Percentiles rank a stretch among this genome's conserved stretches.
These are phyloP conservation scores for Ampelomyces quisqualis DNA, from an alignment of 2,329 filamentous ascomycete genomes.

Conservation along the genomic window DNA sequence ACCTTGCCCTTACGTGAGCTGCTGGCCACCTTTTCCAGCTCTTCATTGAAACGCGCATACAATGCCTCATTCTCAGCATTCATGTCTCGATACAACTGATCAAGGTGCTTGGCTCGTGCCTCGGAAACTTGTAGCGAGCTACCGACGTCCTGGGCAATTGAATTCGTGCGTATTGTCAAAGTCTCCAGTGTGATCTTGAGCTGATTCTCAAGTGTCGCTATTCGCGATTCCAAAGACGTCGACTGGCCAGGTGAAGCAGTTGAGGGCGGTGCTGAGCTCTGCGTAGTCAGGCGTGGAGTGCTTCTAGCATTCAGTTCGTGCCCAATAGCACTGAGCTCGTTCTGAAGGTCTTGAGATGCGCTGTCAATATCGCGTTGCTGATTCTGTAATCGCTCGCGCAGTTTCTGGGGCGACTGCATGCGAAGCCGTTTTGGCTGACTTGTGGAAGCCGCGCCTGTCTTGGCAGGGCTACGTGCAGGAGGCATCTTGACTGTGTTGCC, in stretches of 20 bases:
- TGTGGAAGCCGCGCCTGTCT: slow-evolving; percentile 19
- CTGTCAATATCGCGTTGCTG: slow-evolving; percentile 74
- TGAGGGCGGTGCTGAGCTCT: slow-evolving; percentile 31
- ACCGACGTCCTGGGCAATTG: slow-evolving; percentile 70
- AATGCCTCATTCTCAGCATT: slow-evolving; percentile 90
- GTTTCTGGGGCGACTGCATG: slow-evolving; percentile 64
- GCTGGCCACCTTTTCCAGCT: slow-evolving; percentile 79
- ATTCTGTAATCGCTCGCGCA: slow-evolving; percentile 78
- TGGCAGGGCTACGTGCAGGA: slow-evolving; percentile 40
- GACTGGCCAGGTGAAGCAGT: slow-evolving; percentile 17
- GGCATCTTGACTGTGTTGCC: slow-evolving; percentile 62
- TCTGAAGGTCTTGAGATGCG: slow-evolving; percentile 67
- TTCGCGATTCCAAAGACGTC: slow-evolving; percentile 53
- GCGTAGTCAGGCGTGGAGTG: slow-evolving; percentile 36
- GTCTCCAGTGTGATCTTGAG: slow-evolving; percentile 53
- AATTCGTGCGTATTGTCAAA: slow-evolving; percentile 35
- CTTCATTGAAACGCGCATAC: slow-evolving; percentile 90
- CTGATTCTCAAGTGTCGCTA: slow-evolving; percentile 67
- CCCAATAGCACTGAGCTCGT: slow-evolving; percentile 76
- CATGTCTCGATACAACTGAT: slow-evolving; percentile 84
- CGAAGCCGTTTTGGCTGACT: slow-evolving; percentile 34
- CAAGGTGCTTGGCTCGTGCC: slow-evolving; percentile 75
- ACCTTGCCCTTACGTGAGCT: slow-evolving; percentile 70
- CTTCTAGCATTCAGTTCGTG: slow-evolving; percentile 66
- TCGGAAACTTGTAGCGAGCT: slow-evolving; percentile 72